Evolutionary conservation across 169 alveolate genomes (phyloP).

Genomic region (Plasmodium vivax): DNA sequence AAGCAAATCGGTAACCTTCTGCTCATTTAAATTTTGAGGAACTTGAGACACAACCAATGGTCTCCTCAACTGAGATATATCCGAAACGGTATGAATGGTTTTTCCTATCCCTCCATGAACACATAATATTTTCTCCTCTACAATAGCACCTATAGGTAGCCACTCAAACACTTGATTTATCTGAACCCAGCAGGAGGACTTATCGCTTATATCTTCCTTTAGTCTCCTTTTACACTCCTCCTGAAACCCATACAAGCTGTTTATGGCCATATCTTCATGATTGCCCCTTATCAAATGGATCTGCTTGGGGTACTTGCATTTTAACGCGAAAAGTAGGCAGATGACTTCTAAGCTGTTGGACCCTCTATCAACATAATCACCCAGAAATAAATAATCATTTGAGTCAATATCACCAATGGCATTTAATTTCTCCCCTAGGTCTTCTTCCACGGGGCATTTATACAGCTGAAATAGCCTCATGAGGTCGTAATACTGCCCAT

Average conservation of each 20-base stretch:
- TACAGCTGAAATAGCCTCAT: constrained; percentile 95
- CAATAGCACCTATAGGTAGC: constrained; percentile 99
- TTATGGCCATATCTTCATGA: constrained; percentile 99
- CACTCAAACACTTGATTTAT: constrained; percentile 97
- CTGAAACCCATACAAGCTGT: constrained; percentile 98
- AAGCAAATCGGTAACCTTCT: constrained; percentile 86
- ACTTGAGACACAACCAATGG: constrained; percentile 97
- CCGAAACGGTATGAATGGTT: constrained; percentile 89
- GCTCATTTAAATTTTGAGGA: constrained; percentile 89
- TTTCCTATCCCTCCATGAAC: constrained; percentile 99
- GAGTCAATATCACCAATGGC: constrained; percentile 97
- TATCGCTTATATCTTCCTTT: constrained; percentile 96
- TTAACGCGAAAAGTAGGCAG: constrained; percentile 96
- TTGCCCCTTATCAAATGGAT: constrained; percentile 98
- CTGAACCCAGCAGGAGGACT: constrained; percentile 94
- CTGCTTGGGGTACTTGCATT: constrained; percentile 97
- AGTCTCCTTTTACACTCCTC: constrained; percentile 98
- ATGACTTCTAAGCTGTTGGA: constrained; percentile 92
- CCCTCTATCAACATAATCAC: constrained; percentile 99
- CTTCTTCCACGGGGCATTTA: constrained; percentile 91
- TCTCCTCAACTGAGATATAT: constrained; percentile 92
- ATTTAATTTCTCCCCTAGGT: constrained; percentile 85
- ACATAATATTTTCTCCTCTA: constrained; percentile 97
- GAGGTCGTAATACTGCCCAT: constrained; percentile 98
- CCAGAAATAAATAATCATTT: constrained; percentile 97